Evolutionary conservation across 192 early-diverging fungal genomes (phyloP).

Genomic region (Linnemannia schmuckeri): DNA sequence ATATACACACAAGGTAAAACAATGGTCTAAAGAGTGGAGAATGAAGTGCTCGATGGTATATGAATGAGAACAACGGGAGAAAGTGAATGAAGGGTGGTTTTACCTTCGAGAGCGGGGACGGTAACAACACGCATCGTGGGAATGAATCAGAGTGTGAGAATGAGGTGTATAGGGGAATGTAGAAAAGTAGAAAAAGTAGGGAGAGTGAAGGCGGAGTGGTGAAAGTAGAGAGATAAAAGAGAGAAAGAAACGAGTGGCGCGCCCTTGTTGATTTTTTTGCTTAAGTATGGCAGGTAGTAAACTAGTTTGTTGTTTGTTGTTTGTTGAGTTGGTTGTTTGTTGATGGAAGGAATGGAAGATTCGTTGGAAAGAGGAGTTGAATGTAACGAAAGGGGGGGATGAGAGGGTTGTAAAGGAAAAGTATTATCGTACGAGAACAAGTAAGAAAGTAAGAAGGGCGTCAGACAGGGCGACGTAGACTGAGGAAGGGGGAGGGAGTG

Average conservation of each 20-base stretch:
- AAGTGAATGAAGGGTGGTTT: background rate
- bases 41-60: background rate
- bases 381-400: background rate
- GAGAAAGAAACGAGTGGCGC: background rate
- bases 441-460: background rate
- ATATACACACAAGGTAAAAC: background rate
- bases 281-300: background rate
- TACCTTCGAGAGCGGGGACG: constrained; percentile 71
- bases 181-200: constrained; percentile 10
- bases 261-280: background rate
- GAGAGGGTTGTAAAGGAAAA: background rate
- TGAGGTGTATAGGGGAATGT: background rate
- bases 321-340: background rate
- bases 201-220: background rate
- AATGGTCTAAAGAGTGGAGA: background rate
- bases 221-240: background rate
- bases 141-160: background rate
- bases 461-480: background rate
- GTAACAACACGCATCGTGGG: constrained; percentile 71
- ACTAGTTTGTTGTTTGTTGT: background rate
- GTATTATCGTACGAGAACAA: no score
- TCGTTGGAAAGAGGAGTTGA: background rate
- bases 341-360: constrained; percentile 44
- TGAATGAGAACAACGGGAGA: background rate
- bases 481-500: background rate